These are phyloP conservation scores for Mycena chlorophos DNA, from an alignment of 768 basidiomycete genomes.

Conservation along the genomic window DNA sequence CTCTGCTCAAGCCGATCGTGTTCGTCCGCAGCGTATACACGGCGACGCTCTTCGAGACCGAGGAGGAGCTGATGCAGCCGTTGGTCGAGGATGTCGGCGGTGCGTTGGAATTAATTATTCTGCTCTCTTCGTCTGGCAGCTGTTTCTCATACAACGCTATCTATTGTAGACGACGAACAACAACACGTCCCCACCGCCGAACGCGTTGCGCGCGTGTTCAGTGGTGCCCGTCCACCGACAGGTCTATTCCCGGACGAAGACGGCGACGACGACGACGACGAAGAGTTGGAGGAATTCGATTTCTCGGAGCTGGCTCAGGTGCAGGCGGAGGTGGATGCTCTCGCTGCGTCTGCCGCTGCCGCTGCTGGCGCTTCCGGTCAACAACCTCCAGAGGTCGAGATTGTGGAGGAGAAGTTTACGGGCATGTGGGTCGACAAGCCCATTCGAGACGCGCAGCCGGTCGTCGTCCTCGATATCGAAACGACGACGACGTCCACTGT, in stretches of 20 bases:
- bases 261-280: slow-evolving; percentile 36
- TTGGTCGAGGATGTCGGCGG: slow-evolving; percentile 54
- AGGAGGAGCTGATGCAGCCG: slow-evolving; percentile 58
- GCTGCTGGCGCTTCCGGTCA: slow-evolving; percentile 1
- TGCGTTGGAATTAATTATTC: no score
- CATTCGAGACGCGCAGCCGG: not conserved
- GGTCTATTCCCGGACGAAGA: slow-evolving; percentile 18
- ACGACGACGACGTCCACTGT: not conserved
- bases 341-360: slow-evolving; percentile 21
- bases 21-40: slow-evolving; percentile 65
- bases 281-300: slow-evolving; percentile 60
- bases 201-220: slow-evolving; percentile 65
- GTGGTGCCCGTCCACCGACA: slow-evolving; percentile 24
- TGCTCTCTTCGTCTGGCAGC: not conserved
- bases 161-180: slow-evolving; percentile 45
- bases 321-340: slow-evolving; percentile 39
- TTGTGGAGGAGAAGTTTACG: slow-evolving; percentile 37
- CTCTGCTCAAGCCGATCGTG: slow-evolving; percentile 61
- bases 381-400: slow-evolving; percentile 15
- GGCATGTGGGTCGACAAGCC: slow-evolving; percentile 37
- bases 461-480: not conserved
- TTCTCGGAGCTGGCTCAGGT: slow-evolving; percentile 61
- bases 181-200: slow-evolving; percentile 69
- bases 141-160: slow-evolving; percentile 3
- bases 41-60: slow-evolving; percentile 44